A percentile compares a stretch with the other conserved stretches of the same genome.
Conservation (phyloP, 2,329 filamentous ascomycete genomes). For the Sphaerulina vaccinii region DNA sequence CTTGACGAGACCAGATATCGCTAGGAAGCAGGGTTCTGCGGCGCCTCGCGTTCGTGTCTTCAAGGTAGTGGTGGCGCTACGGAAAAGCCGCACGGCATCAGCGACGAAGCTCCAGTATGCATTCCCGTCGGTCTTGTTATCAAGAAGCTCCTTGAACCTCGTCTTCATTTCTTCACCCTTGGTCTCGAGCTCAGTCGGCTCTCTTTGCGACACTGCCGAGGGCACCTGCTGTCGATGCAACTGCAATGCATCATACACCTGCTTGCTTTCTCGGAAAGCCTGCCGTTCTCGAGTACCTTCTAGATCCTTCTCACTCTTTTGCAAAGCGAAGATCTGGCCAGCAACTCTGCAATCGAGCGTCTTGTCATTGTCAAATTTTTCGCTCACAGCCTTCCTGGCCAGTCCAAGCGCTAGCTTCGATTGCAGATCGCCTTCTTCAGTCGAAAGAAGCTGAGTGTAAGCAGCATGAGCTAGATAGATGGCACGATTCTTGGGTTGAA, state of each 20-base stretch:
- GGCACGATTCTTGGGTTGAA: slow-evolving; percentile 32
- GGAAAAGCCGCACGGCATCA: slow-evolving; percentile 31
- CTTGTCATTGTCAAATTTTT: slow-evolving; percentile 34
- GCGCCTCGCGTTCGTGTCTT: slow-evolving; percentile 23
- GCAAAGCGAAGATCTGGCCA: slow-evolving; percentile 36
- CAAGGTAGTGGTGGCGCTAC: slow-evolving; percentile 21
- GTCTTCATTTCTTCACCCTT: slow-evolving; percentile 29
- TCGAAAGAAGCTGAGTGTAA: slow-evolving; percentile 36
- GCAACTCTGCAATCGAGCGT: slow-evolving; percentile 34
- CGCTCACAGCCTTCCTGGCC: slow-evolving; percentile 35
- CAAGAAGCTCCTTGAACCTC: slow-evolving; percentile 24
- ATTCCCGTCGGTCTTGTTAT: slow-evolving; percentile 13
- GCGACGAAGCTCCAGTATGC: slow-evolving; percentile 26
- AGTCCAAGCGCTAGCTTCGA: slow-evolving; percentile 32
- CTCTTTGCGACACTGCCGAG: slow-evolving; percentile 16
- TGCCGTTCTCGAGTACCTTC: slow-evolving; percentile 24
- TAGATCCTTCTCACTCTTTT: slow-evolving; percentile 30
- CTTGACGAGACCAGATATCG: slow-evolving; percentile 35
- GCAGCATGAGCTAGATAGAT: slow-evolving; percentile 39
- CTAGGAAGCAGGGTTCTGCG: slow-evolving; percentile 36
- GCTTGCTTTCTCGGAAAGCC: slow-evolving; percentile 32
- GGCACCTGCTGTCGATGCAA: slow-evolving; percentile 10
- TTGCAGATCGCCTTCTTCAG: slow-evolving; percentile 31
- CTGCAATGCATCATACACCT: slow-evolving; percentile 32
- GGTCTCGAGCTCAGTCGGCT: slow-evolving; percentile 25